Evolutionary conservation across 2,329 filamentous ascomycete species (phyloP).

Genomic region (Sclerotinia glacialis): DNA sequence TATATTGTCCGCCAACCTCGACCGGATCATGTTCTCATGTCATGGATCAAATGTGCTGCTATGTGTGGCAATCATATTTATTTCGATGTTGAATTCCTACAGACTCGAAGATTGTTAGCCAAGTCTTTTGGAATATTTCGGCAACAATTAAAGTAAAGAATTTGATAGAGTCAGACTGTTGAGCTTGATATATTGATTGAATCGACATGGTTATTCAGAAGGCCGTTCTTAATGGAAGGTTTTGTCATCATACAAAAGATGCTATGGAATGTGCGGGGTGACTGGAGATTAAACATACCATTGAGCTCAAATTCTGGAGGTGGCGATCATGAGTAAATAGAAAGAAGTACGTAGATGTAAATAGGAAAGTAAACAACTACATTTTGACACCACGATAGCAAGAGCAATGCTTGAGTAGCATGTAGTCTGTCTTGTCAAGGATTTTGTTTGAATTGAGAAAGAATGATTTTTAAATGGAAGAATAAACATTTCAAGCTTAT

Average conservation of each 20-base stretch:
- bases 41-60: not conserved
- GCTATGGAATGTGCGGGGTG: slow-evolving; percentile 13
- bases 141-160: not conserved
- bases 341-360: not conserved
- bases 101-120: slow-evolving; percentile 17
- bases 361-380: not conserved
- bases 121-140: not conserved
- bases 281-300: slow-evolving; percentile 14
- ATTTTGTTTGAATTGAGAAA: not conserved
- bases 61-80: not conserved
- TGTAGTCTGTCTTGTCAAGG: not conserved
- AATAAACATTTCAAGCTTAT: slow-evolving; percentile 7
- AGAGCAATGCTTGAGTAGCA: not conserved
- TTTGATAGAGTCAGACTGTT: slow-evolving; percentile 54
- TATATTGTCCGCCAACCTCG: not conserved
- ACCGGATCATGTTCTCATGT: not conserved
- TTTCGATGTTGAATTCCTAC: not conserved
- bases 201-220: slow-evolving; percentile 62
- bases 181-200: slow-evolving; percentile 56
- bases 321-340: not conserved
- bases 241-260: slow-evolving; percentile 52
- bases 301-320: not conserved
- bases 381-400: not conserved
- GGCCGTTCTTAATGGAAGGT: slow-evolving; percentile 60
- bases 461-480: slow-evolving; percentile 7